These are phyloP conservation scores for Calocybe gangraenosa DNA, from an alignment of 768 basidiomycete genomes.

Conservation along the genomic window DNA sequence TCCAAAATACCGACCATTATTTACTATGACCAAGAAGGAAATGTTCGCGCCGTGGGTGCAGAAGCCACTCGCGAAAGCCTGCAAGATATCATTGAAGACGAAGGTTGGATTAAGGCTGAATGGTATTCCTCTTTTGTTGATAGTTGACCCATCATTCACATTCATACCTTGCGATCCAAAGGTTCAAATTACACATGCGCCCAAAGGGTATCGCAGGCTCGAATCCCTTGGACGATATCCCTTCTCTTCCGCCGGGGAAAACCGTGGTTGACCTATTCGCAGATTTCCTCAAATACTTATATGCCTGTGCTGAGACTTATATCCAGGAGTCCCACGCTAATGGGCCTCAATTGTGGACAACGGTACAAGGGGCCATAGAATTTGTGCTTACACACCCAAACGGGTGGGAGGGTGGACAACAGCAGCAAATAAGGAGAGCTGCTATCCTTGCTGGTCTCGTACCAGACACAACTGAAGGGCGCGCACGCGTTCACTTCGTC, in stretches of 20 bases:
- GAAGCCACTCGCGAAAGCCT: conserved; percentile 39
- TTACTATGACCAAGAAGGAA: conserved; percentile 41
- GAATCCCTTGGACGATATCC: conserved; percentile 24
- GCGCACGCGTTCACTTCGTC: conserved; percentile 41
- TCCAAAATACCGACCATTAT: conserved; percentile 46
- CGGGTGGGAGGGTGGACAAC: conserved; percentile 62
- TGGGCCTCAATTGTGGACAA: conserved; percentile 42
- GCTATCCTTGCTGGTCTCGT: conserved; percentile 50
- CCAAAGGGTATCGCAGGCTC: conserved; percentile 15
- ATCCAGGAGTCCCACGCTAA: conserved; percentile 43
- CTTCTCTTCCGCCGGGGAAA: conserved; percentile 40
- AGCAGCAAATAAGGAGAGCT: conserved; percentile 51
- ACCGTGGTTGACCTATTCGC: conserved; percentile 37
- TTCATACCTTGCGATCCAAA: conserved; percentile 3
- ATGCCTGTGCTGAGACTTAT: conserved; percentile 37
- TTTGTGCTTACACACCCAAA: conserved; percentile 61
- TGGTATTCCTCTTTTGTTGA: conserved; percentile 29
- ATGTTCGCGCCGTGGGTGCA: conserved; percentile 40
- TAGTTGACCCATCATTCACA: background rate
- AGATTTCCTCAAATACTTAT: conserved; percentile 50
- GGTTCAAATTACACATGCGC: conserved; percentile 31
- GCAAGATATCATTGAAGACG: conserved; percentile 37
- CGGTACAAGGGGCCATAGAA: conserved; percentile 37
- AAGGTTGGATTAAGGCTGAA: conserved; percentile 46
- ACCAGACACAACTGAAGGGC: conserved; percentile 29